These are phyloP conservation scores for Candida pseudoviswanathii DNA, from an alignment of 1,139 yeast genomes.

Conservation along the genomic window DNA sequence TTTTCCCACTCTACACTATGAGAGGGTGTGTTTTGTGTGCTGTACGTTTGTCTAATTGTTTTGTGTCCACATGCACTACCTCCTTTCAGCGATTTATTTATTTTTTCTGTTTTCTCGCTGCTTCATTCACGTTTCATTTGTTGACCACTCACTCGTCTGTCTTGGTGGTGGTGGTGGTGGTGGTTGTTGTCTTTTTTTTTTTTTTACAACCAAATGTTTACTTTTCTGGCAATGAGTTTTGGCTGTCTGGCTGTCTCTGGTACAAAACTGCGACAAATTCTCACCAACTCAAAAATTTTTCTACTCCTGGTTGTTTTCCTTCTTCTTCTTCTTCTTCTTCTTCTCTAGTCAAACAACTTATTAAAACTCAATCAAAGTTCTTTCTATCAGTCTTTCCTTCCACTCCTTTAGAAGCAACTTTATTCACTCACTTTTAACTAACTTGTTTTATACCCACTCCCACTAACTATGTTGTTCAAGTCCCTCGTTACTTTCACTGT, in stretches of 20 bases:
- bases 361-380: conserved; percentile 5
- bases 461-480: conserved; percentile 48
- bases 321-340: conserved; percentile 5
- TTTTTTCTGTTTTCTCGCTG: not conserved
- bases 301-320: not conserved
- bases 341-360: conserved; percentile 4
- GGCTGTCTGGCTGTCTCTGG: not conserved
- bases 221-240: not conserved
- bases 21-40: not conserved
- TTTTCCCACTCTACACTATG: too few species aligned
- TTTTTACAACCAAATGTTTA: not conserved
- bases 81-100: conserved; percentile 1
- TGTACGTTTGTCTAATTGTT: not conserved
- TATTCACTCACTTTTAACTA: conserved; percentile 7
- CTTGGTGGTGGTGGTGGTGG: too few species aligned
- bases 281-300: not conserved
- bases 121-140: not conserved
- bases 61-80: not conserved
- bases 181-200: not conserved
- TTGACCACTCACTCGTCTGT: too few species aligned
- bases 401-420: conserved; percentile 10
- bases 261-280: conserved; percentile 5
- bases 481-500: conserved; percentile 40
- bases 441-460: conserved; percentile 2
- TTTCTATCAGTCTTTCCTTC: conserved; percentile 15